Base-by-base conservation (phyloP, 2,329 filamentous ascomycete species). In the Alternaria incomplexa region DNA sequence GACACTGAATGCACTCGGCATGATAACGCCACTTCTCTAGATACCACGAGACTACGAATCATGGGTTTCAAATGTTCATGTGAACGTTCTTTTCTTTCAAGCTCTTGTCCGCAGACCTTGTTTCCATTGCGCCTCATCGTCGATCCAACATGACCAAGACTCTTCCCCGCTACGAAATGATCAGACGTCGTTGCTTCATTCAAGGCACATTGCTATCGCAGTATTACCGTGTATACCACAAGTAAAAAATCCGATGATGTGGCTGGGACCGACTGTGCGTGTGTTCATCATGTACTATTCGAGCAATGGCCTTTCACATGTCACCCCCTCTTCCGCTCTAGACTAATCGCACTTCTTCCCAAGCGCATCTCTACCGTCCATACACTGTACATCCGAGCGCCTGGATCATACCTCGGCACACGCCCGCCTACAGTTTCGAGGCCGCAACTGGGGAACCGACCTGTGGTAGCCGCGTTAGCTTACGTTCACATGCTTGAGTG, bases 31-130 rank as follows among this genome's bases (percentile, higher is more conserved):
- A 65, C 64, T 76, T 77, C 70, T 76, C 75, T 79, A 79, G 77
- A 79, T 79, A 79, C 75, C 76, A 78, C 72, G 77, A 77, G 73
- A 64, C 71, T 77, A 77, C 73, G 73, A 76, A 76, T 76, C 71
- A 74, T 70, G 72, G 73, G 69, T 77, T 75, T 69, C 60, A 58
- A 40, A 74, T 65, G 69, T 74, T 62, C 55, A 70, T 56, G 73
- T 75, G 71, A 73, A 57, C 28, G 30, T 22, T 15, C 54, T 32
- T 50, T 30, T 58, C 10, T 45, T 48, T 28, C 36, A 6, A 36
- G n/a, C 48, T 22, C 12, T 47, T 54, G 26, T 30, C n/a, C 17
- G 22, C 47, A 51, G 15, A 10, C 10, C 15, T 28, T 53, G 15
- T 40, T 43, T 23, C 23, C 44, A 44, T 47, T 36, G 30, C 32